These are phyloP conservation scores for Ceriops decandra DNA, from an alignment of 345 rosid genomes.

Conservation along the genomic window DNA sequence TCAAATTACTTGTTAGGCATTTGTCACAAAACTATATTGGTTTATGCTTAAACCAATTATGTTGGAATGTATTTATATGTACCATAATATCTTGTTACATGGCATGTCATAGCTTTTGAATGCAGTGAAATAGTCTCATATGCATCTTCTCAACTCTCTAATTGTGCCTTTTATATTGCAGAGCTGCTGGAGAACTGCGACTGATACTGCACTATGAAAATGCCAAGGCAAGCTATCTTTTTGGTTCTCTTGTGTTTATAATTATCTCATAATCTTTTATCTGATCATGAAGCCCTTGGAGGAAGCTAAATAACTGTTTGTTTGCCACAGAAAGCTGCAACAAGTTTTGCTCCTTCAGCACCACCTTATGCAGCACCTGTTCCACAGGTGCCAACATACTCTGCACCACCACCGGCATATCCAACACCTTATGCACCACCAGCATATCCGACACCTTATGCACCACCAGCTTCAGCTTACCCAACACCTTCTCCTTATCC, in stretches of 20 bases:
- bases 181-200: conserved; percentile 77
- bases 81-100: too few relatives aligned
- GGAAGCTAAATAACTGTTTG: conserved; percentile 1
- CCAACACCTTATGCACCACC: conserved; percentile 1
- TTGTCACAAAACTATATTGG: too few relatives aligned
- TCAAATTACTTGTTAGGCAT: too few relatives aligned
- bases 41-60: too few relatives aligned
- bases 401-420: conserved; percentile 5
- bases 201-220: conserved; percentile 61
- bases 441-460: neutral
- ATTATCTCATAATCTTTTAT: neutral
- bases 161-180: conserved; percentile 24
- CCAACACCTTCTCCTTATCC: conserved; percentile 19
- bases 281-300: neutral
- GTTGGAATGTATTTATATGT: too few relatives aligned
- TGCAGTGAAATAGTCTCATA: too few relatives aligned
- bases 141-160: too few relatives aligned
- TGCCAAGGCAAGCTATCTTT: conserved; percentile 45
- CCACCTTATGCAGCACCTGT: conserved; percentile 27
- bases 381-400: conserved; percentile 9
- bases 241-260: neutral
- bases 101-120: too few relatives aligned
- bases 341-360: conserved; percentile 37
- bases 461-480: conserved; percentile 30
- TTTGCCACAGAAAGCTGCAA: conserved; percentile 43